Evolutionary conservation across 345 rosid genomes (phyloP), one percentile per base, ranked within the genome.

Genomic region (Populus deltoides): DNA sequence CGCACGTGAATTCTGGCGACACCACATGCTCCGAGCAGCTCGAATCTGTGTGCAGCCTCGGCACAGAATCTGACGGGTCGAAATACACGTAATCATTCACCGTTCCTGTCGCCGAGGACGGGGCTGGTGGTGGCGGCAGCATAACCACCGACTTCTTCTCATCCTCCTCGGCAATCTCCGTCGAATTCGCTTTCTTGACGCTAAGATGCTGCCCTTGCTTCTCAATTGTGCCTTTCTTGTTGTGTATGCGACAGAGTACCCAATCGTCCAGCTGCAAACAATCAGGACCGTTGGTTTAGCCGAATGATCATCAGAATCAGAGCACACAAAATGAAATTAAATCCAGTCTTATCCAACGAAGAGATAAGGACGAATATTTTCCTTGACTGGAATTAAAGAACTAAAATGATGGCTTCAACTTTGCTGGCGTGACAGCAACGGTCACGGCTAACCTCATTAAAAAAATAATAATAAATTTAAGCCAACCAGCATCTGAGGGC

Each of bases 241-340:
- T 93, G 86, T 95, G 92, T 74, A 95, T 91, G 72, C 99, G 99
- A 80, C 97, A 95, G 57, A 94, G 77, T 67, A 94, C 98, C 98
- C 98, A 94, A 88, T 94, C 98, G 66, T 94, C 98, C 45, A 95
- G 85, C 99, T 95, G 97, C 66, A 81, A 55, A 43, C 1, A 62
- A 78, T 15, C 35, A 22, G 2, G 41, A 41, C 67, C 36, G 70
- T 68, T 9, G 2, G 12, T 36, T 75, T 39, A 38, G 62, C 62
- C 47, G 25, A 79, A 35, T 3, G 59, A 8, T 29, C 8, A 22
- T 18, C 11, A 9, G 10, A 24, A 24, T 68, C 51, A 17, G 4
- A 27, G 53, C 53, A 17, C 18, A 12, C 20, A 3, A 22, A 8
- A 13, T 6, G 16, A 65, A 22, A 36, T 20, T 17, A 17, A 6